Base-by-base conservation (phyloP, 2,329 filamentous ascomycete genomes). In the Pseudogymnoascus sp. region DNA sequence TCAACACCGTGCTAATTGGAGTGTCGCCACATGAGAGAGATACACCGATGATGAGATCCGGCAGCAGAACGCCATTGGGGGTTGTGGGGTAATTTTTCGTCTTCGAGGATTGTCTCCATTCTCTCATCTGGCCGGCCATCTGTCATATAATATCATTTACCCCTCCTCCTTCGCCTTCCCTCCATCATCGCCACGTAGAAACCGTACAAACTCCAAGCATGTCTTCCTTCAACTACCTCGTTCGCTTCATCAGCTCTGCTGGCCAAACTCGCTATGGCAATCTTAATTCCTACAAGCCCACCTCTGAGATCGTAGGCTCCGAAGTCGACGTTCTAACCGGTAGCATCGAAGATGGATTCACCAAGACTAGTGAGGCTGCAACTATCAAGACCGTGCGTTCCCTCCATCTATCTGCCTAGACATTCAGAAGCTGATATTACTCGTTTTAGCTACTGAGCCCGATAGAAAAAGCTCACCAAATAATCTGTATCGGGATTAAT, bases 401-500 rank as follows among this genome's bases (percentile, higher is more conserved):
- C 10, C 15, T 8, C 12, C 19, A 35, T 18, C n/a, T n/a, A 37
- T 37, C 35, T 15, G 13, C 12, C 10, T 48, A 23, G 21, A 30
- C 10, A 39, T 13, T 10, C 19, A 9, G 5, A 28, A 30, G 28
- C 30, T 56, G 33, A 57, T 18, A 37, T 18, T 18, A 18, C 35
- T 37, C 35, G 35, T 18, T 37, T 23, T 39, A 64, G 63, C 60
- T 64, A 26, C 60, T 64, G 9, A 57, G 56, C 18, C 63, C 63
- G 4, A 2, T 64, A 9, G 57, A 62, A 52, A 55, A 60, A 23
- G 60, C 60, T 0, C 78, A 81, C 0, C 81, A 82, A 41, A 66
- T 86, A 2, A 71, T 81, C 18, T 85, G 82, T 63, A 77, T 84
- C 10, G 82, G 82, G 0, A 67, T 85, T 19, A 84, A 85, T 65